A percentile compares a stretch with the other conserved stretches of the same genome.
These are phyloP conservation scores for Coniferiporia sulphurascens DNA, from an alignment of 1,284 basidiomycete species.

Conservation along the genomic window DNA sequence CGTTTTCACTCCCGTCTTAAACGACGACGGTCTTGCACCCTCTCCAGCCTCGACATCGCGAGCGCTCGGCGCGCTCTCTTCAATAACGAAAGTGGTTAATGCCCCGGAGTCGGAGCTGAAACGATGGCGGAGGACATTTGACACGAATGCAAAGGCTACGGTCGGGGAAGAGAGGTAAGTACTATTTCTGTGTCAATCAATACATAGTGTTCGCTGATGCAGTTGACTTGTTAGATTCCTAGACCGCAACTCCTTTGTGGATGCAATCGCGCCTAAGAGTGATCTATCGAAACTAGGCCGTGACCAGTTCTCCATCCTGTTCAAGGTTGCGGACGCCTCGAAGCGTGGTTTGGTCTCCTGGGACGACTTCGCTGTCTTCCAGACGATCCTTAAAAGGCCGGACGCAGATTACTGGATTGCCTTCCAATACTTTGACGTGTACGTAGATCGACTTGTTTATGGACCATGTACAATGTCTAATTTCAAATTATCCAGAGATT, in stretches of 20 bases:
- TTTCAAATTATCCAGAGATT: constrained; percentile 50
- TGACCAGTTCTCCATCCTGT: constrained; percentile 83
- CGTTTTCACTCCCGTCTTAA: constrained; percentile 46
- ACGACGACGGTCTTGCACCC: constrained; percentile 35
- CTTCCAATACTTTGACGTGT: constrained; percentile 95
- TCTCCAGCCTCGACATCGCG: constrained; percentile 30
- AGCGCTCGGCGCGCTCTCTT: constrained; percentile 51
- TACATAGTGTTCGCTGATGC: not conserved
- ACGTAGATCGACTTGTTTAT: constrained; percentile 30
- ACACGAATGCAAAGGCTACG: constrained; percentile 68
- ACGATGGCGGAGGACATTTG: constrained; percentile 84
- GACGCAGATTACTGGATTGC: constrained; percentile 96
- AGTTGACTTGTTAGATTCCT: constrained; percentile 53
- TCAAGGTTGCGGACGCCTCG: constrained; percentile 83
- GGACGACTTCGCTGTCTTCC: constrained; percentile 93
- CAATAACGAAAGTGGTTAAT: constrained; percentile 62
- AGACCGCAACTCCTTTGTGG: constrained; percentile 81
- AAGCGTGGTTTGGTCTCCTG: constrained; percentile 81
- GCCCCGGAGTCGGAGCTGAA: constrained; percentile 79
- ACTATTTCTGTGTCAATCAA: not conserved
- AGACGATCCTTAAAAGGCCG: constrained; percentile 83
- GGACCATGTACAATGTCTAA: not conserved
- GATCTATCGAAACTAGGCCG: constrained; percentile 83
- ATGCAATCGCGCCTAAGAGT: constrained; percentile 83
- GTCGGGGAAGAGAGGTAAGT: constrained; percentile 79